phyloP scores from a whole-genome alignment of 805 yeast species.

The Danielia reshetovae region DNA sequence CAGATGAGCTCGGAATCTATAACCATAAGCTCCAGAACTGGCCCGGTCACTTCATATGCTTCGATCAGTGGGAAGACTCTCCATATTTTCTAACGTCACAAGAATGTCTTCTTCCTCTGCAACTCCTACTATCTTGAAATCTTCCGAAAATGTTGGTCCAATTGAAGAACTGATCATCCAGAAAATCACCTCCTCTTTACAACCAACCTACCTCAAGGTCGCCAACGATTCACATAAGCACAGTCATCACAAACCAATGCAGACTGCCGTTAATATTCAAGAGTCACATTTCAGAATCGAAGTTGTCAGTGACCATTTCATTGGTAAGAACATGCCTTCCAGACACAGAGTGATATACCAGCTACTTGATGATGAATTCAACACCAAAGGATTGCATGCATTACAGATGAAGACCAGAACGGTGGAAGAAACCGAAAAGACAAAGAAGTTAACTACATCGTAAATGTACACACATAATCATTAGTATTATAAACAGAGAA shows the following conservation, averaged over 20 bases:
- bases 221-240: conserved; percentile 85
- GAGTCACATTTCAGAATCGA: conserved; percentile 84
- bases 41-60: conserved; percentile 1
- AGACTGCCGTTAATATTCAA: conserved; percentile 62
- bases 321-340: conserved; percentile 60
- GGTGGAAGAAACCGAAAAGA: conserved; percentile 40
- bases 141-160: conserved; percentile 36
- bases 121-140: conserved; percentile 5
- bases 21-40: too few relatives aligned
- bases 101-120: conserved; percentile 7
- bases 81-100: neutral
- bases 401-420: conserved; percentile 83
- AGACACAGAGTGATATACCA: conserved; percentile 77
- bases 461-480: neutral
- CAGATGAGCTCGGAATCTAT: too few relatives aligned
- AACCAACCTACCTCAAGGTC: conserved; percentile 49
- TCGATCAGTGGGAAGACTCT: neutral
- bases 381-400: conserved; percentile 76
- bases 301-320: conserved; percentile 65
- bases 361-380: conserved; percentile 68
- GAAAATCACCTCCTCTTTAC: conserved; percentile 39
- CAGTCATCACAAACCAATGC: conserved; percentile 79
- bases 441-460: conserved; percentile 3
- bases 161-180: conserved; percentile 45
- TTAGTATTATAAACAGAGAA: neutral